phyloP scores from a whole-genome alignment of 805 yeast species.

The Priceomyces medius region DNA sequence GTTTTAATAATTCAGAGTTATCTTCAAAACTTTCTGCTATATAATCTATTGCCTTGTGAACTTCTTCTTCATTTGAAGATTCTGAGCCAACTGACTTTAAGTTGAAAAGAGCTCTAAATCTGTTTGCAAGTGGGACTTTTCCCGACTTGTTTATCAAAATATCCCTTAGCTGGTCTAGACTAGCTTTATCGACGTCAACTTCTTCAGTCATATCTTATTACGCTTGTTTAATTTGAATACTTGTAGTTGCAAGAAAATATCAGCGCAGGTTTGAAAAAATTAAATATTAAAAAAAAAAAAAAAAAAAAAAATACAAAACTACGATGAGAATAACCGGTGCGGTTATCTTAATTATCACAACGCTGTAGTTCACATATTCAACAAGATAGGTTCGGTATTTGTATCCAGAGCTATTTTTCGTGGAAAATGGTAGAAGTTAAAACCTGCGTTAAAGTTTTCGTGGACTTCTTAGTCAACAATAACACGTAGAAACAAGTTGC shows the following conservation, averaged over 20 bases:
- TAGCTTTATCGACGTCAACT: conserved; percentile 40
- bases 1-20: conserved; percentile 86
- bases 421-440: too few relatives aligned
- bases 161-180: conserved; percentile 69
- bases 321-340: neutral
- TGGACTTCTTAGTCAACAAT: too few relatives aligned
- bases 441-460: too few relatives aligned
- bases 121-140: conserved; percentile 68
- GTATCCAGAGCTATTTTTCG: too few relatives aligned
- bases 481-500: too few relatives aligned
- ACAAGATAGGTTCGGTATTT: too few relatives aligned
- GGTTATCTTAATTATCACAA: too few relatives aligned
- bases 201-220: conserved; percentile 26
- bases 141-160: conserved; percentile 66
- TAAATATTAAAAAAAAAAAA: conserved; percentile 2
- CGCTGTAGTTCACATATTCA: too few relatives aligned
- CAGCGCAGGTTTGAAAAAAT: neutral
- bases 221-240: neutral
- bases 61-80: conserved; percentile 50
- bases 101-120: conserved; percentile 93
- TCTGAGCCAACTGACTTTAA: conserved; percentile 84
- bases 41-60: conserved; percentile 70
- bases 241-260: neutral
- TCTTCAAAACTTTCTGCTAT: conserved; percentile 83
- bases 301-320: conserved; percentile 3